Percentiles rank a stretch among this genome's conserved stretches.
Conservation (phyloP, 352 stramenopile genomes). For the Phytophthora pinifolia region DNA sequence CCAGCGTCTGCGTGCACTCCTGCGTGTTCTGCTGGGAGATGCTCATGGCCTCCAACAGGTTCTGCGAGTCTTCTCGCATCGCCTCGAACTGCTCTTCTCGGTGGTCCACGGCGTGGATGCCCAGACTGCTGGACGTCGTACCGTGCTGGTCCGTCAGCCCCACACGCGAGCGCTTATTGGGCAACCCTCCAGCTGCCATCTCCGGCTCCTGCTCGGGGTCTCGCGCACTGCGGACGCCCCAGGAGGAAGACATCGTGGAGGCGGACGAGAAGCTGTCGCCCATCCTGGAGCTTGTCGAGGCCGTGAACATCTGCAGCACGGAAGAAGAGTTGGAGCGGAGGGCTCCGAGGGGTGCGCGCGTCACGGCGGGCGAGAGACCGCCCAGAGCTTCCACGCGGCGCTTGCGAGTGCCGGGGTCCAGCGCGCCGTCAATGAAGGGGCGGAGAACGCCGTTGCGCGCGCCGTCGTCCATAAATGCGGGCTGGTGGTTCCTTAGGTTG, state of each 20-base stretch:
- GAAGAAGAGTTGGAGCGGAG: conserved; percentile 16
- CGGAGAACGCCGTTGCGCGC: background rate
- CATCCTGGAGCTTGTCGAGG: conserved; percentile 5
- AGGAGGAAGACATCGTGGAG: conserved; percentile 30
- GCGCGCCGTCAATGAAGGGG: background rate
- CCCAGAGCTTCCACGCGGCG: conserved; percentile 25
- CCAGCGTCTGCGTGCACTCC: conserved; percentile 68
- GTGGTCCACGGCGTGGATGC: conserved; percentile 5
- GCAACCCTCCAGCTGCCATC: conserved; percentile 9
- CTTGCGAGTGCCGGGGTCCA: conserved; percentile 22
- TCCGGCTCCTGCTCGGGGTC: conserved; percentile 44
- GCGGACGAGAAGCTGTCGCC: conserved; percentile 21
- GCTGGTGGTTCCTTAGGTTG: conserved; percentile 14
- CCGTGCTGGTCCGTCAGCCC: conserved; percentile 3
- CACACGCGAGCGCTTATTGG: conserved; percentile 32
- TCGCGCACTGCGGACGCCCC: conserved; percentile 17
- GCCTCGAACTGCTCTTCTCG: conserved; percentile 35
- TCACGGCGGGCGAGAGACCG: conserved; percentile 20
- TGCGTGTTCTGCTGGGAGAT: conserved; percentile 81
- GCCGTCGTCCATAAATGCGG: conserved; percentile 18
- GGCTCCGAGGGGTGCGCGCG: conserved; percentile 11
- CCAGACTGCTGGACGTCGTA: conserved; percentile 17
- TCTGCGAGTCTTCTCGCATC: conserved; percentile 54
- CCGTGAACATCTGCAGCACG: conserved; percentile 29
- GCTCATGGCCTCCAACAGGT: conserved; percentile 61